Evolutionary conservation across 2,329 filamentous ascomycete genomes (phyloP).

Genomic region (Aspergillus uvarum): DNA sequence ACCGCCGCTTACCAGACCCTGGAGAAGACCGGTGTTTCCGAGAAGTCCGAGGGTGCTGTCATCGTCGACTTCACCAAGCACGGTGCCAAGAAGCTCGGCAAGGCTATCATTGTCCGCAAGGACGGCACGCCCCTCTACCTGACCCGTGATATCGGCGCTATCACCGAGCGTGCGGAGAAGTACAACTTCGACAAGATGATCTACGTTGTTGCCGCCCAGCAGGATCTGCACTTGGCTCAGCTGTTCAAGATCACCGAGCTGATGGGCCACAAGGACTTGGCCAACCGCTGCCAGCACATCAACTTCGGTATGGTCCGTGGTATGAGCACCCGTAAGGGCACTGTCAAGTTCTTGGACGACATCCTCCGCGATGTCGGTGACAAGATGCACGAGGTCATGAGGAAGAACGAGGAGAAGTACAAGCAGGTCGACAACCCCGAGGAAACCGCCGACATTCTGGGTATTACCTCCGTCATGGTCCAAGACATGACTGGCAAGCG

Average conservation of each 20-base stretch:
- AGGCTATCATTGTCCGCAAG: conserved; percentile 65
- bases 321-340: conserved; percentile 66
- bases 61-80: conserved; percentile 71
- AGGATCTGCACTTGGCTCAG: conserved; percentile 64
- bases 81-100: conserved; percentile 65
- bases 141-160: conserved; percentile 67
- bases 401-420: conserved; percentile 86
- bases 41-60: conserved; percentile 65
- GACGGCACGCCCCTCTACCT: conserved; percentile 68
- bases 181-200: conserved; percentile 68
- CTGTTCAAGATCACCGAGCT: conserved; percentile 65
- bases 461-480: conserved; percentile 94
- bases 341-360: conserved; percentile 71
- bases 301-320: conserved; percentile 67
- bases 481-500: conserved; percentile 97
- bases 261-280: conserved; percentile 61
- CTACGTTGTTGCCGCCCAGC: conserved; percentile 64
- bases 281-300: conserved; percentile 61
- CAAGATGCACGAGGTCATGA: conserved; percentile 98
- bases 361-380: conserved; percentile 79
- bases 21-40: conserved; percentile 60
- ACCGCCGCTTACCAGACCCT: conserved; percentile 59
- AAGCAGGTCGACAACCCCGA: conserved; percentile 81
- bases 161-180: conserved; percentile 61
- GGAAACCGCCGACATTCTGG: conserved; percentile 79